Conservation (phyloP, 108 stramenopile species). For the Skeletonema marinoi region DNA sequence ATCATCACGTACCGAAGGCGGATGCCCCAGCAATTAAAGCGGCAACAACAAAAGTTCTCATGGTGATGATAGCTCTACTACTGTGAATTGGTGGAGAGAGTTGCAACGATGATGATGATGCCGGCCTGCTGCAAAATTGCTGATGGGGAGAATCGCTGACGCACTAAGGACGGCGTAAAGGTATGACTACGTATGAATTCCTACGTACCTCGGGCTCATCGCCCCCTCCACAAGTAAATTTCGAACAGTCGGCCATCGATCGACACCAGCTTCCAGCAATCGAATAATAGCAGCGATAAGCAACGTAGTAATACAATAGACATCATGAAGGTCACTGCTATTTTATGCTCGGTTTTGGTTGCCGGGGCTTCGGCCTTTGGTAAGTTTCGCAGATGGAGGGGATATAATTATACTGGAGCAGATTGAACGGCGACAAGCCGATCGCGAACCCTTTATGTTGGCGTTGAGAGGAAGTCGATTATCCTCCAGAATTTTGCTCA, state of each 20-base stretch:
- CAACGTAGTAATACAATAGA: slow-evolving; percentile 3
- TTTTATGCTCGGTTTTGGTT: slow-evolving; percentile 61
- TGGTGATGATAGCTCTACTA: slow-evolving; percentile 30
- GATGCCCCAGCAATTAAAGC: slow-evolving; percentile 60
- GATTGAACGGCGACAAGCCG: neutral
- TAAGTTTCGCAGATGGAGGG: slow-evolving; percentile 40
- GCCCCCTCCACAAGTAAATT: neutral
- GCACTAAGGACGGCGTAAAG: neutral
- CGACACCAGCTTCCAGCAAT: neutral
- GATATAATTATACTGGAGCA: neutral
- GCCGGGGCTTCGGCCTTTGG: slow-evolving; percentile 79
- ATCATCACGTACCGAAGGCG: slow-evolving; percentile 68
- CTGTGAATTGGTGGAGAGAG: neutral
- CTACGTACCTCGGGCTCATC: neutral
- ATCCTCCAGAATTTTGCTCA: neutral
- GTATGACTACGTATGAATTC: neutral
- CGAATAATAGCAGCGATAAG: neutral
- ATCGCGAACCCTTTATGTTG: neutral
- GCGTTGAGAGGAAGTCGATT: neutral
- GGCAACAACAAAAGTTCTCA: slow-evolving; percentile 64
- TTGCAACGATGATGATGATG: too few species aligned
- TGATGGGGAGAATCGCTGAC: neutral
- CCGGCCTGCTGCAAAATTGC: neutral
- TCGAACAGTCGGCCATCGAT: neutral
- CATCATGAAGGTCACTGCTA: slow-evolving; percentile 69